Evolutionary conservation across 768 basidiomycete genomes (phyloP), one percentile per base, ranked within the genome.

Genomic region (Omphalotus guepiniiformis): DNA sequence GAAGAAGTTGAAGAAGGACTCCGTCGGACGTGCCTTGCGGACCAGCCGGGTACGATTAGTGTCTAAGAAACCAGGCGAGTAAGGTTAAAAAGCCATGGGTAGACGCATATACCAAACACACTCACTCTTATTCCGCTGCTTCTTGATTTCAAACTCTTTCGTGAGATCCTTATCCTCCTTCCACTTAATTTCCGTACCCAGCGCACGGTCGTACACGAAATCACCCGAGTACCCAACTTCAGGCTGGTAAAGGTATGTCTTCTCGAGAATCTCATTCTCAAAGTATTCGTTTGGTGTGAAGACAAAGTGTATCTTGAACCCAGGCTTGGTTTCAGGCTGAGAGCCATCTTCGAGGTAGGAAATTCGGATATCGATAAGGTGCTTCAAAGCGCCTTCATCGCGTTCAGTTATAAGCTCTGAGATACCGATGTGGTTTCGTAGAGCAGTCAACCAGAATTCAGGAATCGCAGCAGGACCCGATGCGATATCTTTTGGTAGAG

Each of bases 1-100:
- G 80, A 99, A 99, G 73, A 98, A 99, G 78, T 93, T 92, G 85
- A 99, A 99, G 79, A 99, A 98, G 12, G 95, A 97, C 27, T 94
- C 90, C 5, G 88, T 84, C 7, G 92, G 89, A 55, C 80, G 83
- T 5, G 88, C 85, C 73, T 97, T 97, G 68, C 83, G 79, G 34
- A 88, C 82, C 28, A 89, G 70, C 52, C 87, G 85, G 1, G 85
- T 91, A 53, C 87, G 83, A 64, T 91, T 89, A 22, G 88, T 91
- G 62, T 85, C 88, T 90, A 16, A 13, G 27, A 42, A 39, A n/a
- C n/a, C n/a, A n/a, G n/a, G n/a, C n/a, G n/a, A n/a, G n/a, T n/a
- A 25, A 32, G 11, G 47, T 38, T 40, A 42, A 49, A 34, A 48
- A 25, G 16, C n/a, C 22, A 6, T 40, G 25, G 23, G 35, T 29